Conservation (phyloP, 345 rosid species). For the Ceriops decandra region DNA sequence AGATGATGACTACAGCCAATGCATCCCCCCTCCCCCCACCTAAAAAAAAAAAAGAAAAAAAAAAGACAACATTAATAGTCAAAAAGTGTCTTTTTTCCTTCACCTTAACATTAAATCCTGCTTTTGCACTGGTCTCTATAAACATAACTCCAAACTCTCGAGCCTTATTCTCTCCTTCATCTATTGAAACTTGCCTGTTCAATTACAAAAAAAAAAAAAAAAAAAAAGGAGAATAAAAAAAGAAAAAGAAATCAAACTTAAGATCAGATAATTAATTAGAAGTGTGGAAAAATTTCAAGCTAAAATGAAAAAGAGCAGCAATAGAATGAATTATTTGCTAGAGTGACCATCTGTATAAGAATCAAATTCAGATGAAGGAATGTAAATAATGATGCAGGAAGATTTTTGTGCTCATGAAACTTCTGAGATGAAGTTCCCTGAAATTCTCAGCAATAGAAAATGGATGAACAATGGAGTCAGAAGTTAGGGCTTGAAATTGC, state of each 20-base stretch:
- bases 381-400: neutral
- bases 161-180: constrained; percentile 88
- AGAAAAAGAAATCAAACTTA: neutral
- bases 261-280: neutral
- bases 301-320: neutral
- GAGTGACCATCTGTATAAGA: neutral
- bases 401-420: neutral
- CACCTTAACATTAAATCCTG: constrained; percentile 92
- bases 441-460: too few relatives aligned
- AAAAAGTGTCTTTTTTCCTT: neutral
- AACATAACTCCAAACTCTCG: constrained; percentile 82
- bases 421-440: neutral
- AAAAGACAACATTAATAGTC: neutral
- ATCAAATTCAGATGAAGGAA: neutral
- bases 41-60: too few relatives aligned
- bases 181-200: constrained; percentile 85
- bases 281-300: neutral
- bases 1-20: too few relatives aligned
- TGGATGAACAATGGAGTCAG: neutral
- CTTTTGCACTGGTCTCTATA: constrained; percentile 93
- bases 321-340: neutral
- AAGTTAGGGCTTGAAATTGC: too few relatives aligned
- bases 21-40: neutral
- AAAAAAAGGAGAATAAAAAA: too few relatives aligned
- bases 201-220: constrained; percentile 1